These are phyloP conservation scores for Martensiomyces pterosporus DNA, from an alignment of 192 early-diverging fungal species.

Conservation along the genomic window DNA sequence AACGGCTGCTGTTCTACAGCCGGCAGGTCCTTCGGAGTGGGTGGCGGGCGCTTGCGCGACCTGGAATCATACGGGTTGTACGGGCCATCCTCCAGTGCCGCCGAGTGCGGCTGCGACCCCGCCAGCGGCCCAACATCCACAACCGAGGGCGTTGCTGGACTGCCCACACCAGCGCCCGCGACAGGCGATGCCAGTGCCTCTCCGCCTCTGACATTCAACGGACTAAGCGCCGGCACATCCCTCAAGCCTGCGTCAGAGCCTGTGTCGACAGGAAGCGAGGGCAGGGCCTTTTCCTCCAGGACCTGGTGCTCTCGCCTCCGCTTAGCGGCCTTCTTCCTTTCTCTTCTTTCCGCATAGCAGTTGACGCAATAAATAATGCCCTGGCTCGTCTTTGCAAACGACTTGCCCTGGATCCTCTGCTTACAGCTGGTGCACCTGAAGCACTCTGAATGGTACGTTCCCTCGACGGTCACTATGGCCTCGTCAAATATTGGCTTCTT, in stretches of 20 bases:
- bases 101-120: neutral
- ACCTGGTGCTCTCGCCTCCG: slow-evolving; percentile 48
- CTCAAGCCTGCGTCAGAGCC: slow-evolving; percentile 5
- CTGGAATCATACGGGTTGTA: too few species aligned
- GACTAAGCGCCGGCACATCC: too few species aligned
- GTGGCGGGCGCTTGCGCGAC: neutral
- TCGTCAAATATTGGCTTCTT: slow-evolving; percentile 72
- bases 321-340: slow-evolving; percentile 59
- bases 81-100: neutral
- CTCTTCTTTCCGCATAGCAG: slow-evolving; percentile 66
- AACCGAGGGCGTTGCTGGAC: neutral
- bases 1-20: neutral
- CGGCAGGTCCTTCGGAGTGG: too few species aligned
- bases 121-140: neutral
- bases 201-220: too few species aligned
- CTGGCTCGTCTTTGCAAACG: slow-evolving; percentile 78
- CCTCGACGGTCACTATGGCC: slow-evolving; percentile 80
- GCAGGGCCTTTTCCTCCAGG: slow-evolving; percentile 45
- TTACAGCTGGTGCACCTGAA: slow-evolving; percentile 73
- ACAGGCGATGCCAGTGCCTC: neutral
- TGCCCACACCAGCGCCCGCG: too few species aligned
- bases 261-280: slow-evolving; percentile 39
- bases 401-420: slow-evolving; percentile 68
- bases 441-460: slow-evolving; percentile 76
- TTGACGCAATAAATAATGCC: slow-evolving; percentile 69